Base-by-base conservation (phyloP, 163 green algal genomes). In the Chlorella variabilis region DNA sequence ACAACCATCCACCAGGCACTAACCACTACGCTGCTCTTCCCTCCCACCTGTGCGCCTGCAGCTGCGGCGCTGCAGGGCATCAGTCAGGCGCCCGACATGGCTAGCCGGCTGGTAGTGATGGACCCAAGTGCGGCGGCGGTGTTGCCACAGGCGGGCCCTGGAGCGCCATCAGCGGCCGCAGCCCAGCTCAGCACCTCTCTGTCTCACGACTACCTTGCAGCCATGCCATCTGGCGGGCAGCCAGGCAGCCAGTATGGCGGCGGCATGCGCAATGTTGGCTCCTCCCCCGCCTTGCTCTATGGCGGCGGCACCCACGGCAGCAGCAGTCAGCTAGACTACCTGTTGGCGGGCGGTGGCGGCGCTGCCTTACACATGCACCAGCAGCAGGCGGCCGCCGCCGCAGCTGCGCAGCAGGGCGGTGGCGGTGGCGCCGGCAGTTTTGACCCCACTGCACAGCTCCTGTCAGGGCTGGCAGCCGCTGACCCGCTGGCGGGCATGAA, bases 21-120 rank as follows among this genome's bases (percentile, higher is more conserved):
- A n/a, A 54, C 45, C 45, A 15, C 45, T 54, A 15, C 15, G 45
- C 45, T 54, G 45, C 15, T 54, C 23, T 4, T 54, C 3, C 56
- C 5, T 90, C 3, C 31, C 34, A 54, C 15, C 54, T 56, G 23
- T 66, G 33, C 21, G 11, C 18, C 63, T 97, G 82, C 87, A 89
- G 27, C 91, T 83, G 29, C 84, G 2, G 86, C 84, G 17, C 41
- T 90, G 56, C 48, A 84, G 54, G 75, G 51, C 75, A 71, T 83
- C 23, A 69, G 21, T 11, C 54, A 63, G 67, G 54, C 39, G 31
- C 79, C 75, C 4, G 85, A 86, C 31, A n/a, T 80, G 62, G 41
- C 29, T 31, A 73, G 56, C 29, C 49, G 71, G 27, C 58, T 87
- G 42, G 25, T 87, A 23, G 83, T 82, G 45, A 68, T 87, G 33